Conservation (phyloP, 2,329 filamentous ascomycete genomes). For the Diaporthe longicolla region DNA sequence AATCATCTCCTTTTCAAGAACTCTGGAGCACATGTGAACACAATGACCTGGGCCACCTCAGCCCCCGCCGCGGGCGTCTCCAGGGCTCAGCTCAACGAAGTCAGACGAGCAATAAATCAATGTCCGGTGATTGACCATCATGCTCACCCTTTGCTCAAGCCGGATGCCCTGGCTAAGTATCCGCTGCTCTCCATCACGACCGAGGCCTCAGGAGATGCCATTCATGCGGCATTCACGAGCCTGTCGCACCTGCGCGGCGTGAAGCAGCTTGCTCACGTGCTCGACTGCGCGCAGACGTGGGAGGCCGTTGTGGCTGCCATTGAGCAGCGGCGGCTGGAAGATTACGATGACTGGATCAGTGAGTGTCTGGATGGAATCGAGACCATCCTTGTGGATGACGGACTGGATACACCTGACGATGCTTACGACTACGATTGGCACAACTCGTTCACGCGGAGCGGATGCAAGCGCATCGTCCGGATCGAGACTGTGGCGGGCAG, state of each 20-base stretch:
- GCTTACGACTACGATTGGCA: slow-evolving; percentile 76
- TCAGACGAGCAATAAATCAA: slow-evolving; percentile 59
- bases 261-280: slow-evolving; percentile 75
- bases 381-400: slow-evolving; percentile 83
- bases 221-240: slow-evolving; percentile 72
- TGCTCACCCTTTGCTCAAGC: slow-evolving; percentile 76
- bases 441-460: slow-evolving; percentile 72
- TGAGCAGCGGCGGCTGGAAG: slow-evolving; percentile 56
- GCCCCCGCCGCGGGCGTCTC: slow-evolving; percentile 39
- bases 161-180: slow-evolving; percentile 61
- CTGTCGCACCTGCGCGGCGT: slow-evolving; percentile 80
- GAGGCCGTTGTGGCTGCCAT: slow-evolving; percentile 62
- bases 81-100: slow-evolving; percentile 49
- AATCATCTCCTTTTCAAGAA: not conserved
- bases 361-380: slow-evolving; percentile 81
- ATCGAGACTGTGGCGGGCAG: slow-evolving; percentile 80
- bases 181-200: slow-evolving; percentile 74
- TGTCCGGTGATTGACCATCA: slow-evolving; percentile 82
- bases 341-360: slow-evolving; percentile 69
- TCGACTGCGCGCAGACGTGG: slow-evolving; percentile 76
- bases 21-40: not conserved
- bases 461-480: slow-evolving; percentile 80
- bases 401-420: slow-evolving; percentile 69
- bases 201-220: slow-evolving; percentile 79
- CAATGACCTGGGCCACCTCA: slow-evolving; percentile 23